These are phyloP conservation scores for Pseudogymnoascus sp. DNA, from an alignment of 2,329 filamentous ascomycete species.

Conservation along the genomic window DNA sequence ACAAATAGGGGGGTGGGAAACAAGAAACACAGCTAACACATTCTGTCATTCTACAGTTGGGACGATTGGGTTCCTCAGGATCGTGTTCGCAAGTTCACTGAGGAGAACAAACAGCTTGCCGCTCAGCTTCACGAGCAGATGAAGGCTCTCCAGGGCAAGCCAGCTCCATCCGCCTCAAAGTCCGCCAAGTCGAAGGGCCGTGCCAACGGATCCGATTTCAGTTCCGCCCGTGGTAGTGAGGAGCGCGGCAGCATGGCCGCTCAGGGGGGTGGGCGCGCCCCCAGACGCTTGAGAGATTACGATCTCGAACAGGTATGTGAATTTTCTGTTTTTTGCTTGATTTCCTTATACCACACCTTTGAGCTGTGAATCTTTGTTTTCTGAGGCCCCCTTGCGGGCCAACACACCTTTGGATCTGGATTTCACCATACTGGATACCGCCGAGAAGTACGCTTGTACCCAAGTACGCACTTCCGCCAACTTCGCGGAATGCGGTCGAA, in stretches of 20 bases:
- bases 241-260: constrained; percentile 58
- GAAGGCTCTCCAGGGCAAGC: constrained; percentile 34
- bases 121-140: constrained; percentile 61
- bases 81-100: constrained; percentile 85
- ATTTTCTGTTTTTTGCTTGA: constrained; percentile 11
- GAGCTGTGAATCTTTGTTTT: background rate
- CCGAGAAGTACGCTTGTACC: background rate
- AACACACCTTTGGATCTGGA: background rate
- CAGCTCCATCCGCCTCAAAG: constrained; percentile 29
- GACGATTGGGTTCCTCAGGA: constrained; percentile 97
- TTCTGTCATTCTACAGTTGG: constrained; percentile 49
- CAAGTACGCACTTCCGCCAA: background rate
- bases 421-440: background rate
- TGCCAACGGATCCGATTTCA: constrained; percentile 46
- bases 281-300: constrained; percentile 68
- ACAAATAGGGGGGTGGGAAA: background rate
- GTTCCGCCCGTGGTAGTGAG: constrained; percentile 65
- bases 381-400: background rate
- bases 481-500: background rate
- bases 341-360: constrained; percentile 11
- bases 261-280: constrained; percentile 55
- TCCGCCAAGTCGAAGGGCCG: constrained; percentile 44
- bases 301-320: constrained; percentile 72
- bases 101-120: constrained; percentile 89
- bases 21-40: background rate